Evolutionary conservation across 1,284 basidiomycete species (phyloP).

Genomic region (Malassezia cuniculi): DNA sequence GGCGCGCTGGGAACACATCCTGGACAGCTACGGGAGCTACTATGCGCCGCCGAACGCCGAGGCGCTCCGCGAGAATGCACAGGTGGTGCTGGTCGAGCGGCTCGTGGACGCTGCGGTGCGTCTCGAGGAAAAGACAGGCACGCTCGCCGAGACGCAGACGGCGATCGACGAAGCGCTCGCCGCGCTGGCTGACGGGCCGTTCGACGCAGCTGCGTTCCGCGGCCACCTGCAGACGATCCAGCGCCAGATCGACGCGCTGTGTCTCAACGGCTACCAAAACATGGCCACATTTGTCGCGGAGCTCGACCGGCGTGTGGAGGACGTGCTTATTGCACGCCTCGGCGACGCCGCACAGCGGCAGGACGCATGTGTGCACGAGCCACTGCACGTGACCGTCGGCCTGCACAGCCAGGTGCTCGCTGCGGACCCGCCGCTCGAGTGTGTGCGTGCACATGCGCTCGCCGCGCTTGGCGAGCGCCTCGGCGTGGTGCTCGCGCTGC

Average conservation of each 20-base stretch:
- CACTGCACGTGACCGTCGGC: conserved; percentile 71
- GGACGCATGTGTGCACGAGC: conserved; percentile 13
- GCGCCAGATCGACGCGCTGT: conserved; percentile 79
- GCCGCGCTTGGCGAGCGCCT: conserved; percentile 63
- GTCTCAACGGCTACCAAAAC: conserved; percentile 91
- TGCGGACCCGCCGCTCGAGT: conserved; percentile 90
- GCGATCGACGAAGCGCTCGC: conserved; percentile 73
- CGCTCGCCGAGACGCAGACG: conserved; percentile 76
- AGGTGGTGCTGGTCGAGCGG: conserved; percentile 84
- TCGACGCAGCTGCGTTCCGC: conserved; percentile 67
- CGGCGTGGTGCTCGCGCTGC: conserved; percentile 77
- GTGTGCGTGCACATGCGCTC: conserved; percentile 81
- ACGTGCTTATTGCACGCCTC: conserved; percentile 60
- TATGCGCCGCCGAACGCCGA: conserved; percentile 50
- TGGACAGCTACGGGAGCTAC: conserved; percentile 43
- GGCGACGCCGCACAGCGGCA: conserved; percentile 3
- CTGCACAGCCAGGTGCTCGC: conserved; percentile 99
- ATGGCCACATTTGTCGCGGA: conserved; percentile 89
- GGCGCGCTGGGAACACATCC: conserved; percentile 88
- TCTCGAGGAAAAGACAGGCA: conserved; percentile 77
- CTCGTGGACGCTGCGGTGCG: conserved; percentile 76
- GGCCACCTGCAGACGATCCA: conserved; percentile 69
- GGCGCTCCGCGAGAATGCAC: conserved; percentile 56
- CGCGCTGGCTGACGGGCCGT: conserved; percentile 73
- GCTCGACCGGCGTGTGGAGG: conserved; percentile 74